Conservation (phyloP, 2,329 filamentous ascomycete species). For the Sporothrix globosa region DNA sequence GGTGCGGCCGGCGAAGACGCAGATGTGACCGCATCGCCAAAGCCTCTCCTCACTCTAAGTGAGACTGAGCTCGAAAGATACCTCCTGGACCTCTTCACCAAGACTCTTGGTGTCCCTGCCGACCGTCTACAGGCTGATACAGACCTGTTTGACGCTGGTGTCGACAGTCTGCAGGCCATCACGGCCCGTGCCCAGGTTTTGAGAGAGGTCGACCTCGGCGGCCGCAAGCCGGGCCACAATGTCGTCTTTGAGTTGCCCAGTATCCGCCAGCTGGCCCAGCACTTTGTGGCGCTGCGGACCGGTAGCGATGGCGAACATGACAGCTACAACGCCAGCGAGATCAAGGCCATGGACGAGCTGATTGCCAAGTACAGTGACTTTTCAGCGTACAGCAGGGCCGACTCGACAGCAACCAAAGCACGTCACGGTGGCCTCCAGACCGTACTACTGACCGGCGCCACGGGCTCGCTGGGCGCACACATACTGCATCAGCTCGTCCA, state of each 20-base stretch:
- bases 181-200: slow-evolving; percentile 57
- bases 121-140: slow-evolving; percentile 43
- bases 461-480: slow-evolving; percentile 66
- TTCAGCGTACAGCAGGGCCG: neutral
- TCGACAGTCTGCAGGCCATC: slow-evolving; percentile 64
- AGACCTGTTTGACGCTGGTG: slow-evolving; percentile 62
- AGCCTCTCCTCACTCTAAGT: slow-evolving; percentile 30
- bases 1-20: slow-evolving; percentile 9
- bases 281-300: slow-evolving; percentile 49
- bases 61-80: slow-evolving; percentile 43
- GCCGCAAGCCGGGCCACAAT: slow-evolving; percentile 55
- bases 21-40: neutral
- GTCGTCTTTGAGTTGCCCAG: slow-evolving; percentile 63
- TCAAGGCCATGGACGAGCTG: slow-evolving; percentile 40
- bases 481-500: slow-evolving; percentile 61
- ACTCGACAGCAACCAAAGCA: neutral
- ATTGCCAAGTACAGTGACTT: slow-evolving; percentile 32
- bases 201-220: slow-evolving; percentile 54
- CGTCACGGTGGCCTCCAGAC: neutral
- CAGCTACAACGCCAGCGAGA: slow-evolving; percentile 46
- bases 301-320: slow-evolving; percentile 41
- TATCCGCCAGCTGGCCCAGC: slow-evolving; percentile 49
- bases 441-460: slow-evolving; percentile 51
- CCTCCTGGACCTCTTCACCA: slow-evolving; percentile 41
- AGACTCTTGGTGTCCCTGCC: neutral